Evolutionary conservation across 2,329 filamentous ascomycete genomes (phyloP).

Genomic region (Ramularia endophylla): DNA sequence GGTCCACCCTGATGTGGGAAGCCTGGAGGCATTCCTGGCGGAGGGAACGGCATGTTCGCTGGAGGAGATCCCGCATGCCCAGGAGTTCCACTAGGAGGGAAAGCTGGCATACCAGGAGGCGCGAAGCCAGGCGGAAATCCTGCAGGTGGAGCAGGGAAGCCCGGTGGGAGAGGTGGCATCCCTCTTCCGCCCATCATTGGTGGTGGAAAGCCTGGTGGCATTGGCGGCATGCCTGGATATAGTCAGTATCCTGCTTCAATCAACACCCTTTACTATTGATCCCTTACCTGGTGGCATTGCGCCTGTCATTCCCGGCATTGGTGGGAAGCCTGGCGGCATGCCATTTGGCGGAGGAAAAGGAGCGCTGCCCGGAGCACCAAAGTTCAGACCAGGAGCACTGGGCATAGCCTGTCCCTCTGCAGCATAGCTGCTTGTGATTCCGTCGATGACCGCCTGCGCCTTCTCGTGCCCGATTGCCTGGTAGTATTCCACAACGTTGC

Average conservation of each 20-base stretch:
- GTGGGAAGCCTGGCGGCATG: constrained; percentile 31
- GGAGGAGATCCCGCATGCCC: constrained; percentile 25
- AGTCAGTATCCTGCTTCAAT: constrained; percentile 9
- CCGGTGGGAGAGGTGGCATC: constrained; percentile 30
- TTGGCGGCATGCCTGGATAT: constrained; percentile 16
- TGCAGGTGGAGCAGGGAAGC: constrained; percentile 33
- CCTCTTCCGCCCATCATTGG: constrained; percentile 19
- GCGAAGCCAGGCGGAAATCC: constrained; percentile 32
- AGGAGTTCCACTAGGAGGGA: constrained; percentile 34
- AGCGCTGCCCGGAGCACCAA: constrained; percentile 14
- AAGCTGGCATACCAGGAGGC: constrained; percentile 28
- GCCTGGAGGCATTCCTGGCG: constrained; percentile 13
- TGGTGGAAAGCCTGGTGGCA: constrained; percentile 21
- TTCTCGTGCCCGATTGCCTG: constrained; percentile 99
- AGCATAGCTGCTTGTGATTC: constrained; percentile 91
- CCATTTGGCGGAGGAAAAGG: constrained; percentile 19
- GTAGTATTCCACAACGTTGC: constrained; percentile 98
- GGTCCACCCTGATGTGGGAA: constrained; percentile 4
- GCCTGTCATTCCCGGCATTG: constrained; percentile 12
- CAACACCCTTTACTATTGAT: neutral
- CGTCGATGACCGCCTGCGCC: constrained; percentile 96
- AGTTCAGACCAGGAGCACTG: constrained; percentile 56
- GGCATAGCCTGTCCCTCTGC: constrained; percentile 85
- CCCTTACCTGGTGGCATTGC: constrained; percentile 19
- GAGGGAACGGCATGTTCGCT: constrained; percentile 24